phyloP scores from a whole-genome alignment of 352 stramenopile species.

The Pythium phragmitis region DNA sequence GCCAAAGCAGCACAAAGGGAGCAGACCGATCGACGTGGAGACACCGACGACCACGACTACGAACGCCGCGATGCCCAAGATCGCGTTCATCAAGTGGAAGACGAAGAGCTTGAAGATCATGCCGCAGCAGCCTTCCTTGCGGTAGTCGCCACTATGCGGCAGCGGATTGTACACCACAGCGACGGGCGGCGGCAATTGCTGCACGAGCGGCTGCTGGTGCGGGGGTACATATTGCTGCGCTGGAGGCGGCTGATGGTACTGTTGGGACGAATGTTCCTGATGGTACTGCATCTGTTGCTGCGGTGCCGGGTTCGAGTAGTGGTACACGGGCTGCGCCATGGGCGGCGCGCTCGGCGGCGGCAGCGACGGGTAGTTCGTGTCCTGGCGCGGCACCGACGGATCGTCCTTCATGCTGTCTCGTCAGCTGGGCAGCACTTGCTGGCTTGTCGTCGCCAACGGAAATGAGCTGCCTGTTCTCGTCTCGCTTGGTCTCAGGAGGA shows the following conservation, averaged over 20 bases:
- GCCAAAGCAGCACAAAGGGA: constrained; percentile 67
- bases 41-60: constrained; percentile 41
- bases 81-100: constrained; percentile 58
- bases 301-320: constrained; percentile 23
- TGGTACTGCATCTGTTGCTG: neutral
- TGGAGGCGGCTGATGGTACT: neutral
- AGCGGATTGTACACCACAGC: constrained; percentile 27
- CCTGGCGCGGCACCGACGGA: constrained; percentile 16
- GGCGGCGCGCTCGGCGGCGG: constrained; percentile 24
- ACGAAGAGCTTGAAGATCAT: constrained; percentile 52
- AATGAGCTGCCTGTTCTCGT: constrained; percentile 3
- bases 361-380: constrained; percentile 28
- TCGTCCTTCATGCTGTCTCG: constrained; percentile 24
- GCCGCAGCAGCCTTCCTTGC: constrained; percentile 32
- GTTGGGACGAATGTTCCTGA: neutral
- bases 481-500: neutral
- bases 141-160: constrained; percentile 24
- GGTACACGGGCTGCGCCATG: constrained; percentile 29
- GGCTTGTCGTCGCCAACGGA: neutral
- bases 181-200: constrained; percentile 19
- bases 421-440: neutral
- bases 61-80: constrained; percentile 57
- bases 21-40: constrained; percentile 36
- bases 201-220: constrained; percentile 27
- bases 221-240: constrained; percentile 15